Evolutionary conservation across 805 yeast genomes (phyloP), one percentile per base, ranked within the genome.

Genomic region (Komagataella populi): DNA sequence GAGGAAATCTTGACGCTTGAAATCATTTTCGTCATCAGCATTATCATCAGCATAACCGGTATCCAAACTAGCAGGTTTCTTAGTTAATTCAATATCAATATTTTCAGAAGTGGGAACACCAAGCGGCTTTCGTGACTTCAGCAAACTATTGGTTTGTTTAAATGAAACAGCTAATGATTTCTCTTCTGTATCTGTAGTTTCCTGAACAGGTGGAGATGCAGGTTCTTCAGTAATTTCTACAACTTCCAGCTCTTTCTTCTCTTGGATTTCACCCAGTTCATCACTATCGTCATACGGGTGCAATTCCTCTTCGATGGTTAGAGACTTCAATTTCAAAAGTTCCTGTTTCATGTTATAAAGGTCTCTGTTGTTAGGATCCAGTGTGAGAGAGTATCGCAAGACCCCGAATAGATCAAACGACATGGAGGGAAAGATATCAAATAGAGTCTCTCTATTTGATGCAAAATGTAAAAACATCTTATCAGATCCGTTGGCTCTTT

Each of bases 371-470:
- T 76, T 74, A 0, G 98, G 98, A 68, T 90, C 96, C 52, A 91
- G 77, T 10, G 95, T 83, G 52, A 91, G 71, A 54, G 85, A 75
- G 56, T 78, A 78, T 52, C 96, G 76, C 61, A 90, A 73, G 0
- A 87, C 95, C n/a, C 84, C 79, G 63, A 88, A 91, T 59, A 89
- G 76, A 61, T 89, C 96, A 50, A 79, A 81, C 50, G 93, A 80
- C 88, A 91, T 83, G 4, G 89, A 72, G 16, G 96, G 89, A 64
- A 90, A 91, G 46, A 89, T 85, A 67, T 91, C 98, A 67, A 88
- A 89, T 48, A 91, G 70, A 1, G 95, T 84, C 65, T 91, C 97
- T 57, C 96, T 77, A 60, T 87, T 86, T 39, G 84, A 78, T 10
- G 91, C 90, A 70, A 86, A 90, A 66, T 87, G 90, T 59, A 85